Evolutionary conservation across 2,329 filamentous ascomycete genomes (phyloP), one percentile per base, ranked within the genome.

Genomic region (Davidsoniella virescens): DNA sequence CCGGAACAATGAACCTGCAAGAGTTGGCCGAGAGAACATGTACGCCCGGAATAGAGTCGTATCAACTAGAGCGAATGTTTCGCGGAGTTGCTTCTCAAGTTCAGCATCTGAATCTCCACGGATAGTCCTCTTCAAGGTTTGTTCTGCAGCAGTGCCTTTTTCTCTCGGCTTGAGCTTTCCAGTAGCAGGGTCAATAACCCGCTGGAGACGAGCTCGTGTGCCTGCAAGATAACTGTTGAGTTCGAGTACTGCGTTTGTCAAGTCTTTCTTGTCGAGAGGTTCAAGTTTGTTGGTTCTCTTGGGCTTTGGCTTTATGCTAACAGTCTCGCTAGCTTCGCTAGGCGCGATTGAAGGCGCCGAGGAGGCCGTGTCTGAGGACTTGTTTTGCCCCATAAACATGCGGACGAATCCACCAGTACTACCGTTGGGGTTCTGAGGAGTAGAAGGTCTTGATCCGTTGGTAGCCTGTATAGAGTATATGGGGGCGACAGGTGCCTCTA

Each of bases 41-140:
- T 94, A 93, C 0, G 87, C 84, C 14, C 90, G 79, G 69, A 98
- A 96, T 0, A 98, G 73, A 0, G 88, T 90, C 0, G 92, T 98
- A 61, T 98, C 92, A 5, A 96, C 87, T 2, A 95, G 68, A 46
- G 77, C 81, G 36, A 92, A 94, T 1, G 83, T 87, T 37, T 80
- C 73, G 10, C 80, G 74, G 2, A 96, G 71, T 55, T 83, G 80
- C 45, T 77, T 70, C 56, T 85, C 79, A 55, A 86, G 81, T 54
- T 85, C 65, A 44, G 73, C 70, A 23, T 79, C 70, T 1, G 69
- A 67, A 4, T 75, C 71, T 40, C 66, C 64, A 1, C 61, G 60
- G 4, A 70, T 67, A 5, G 70, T 67, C 29, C 72, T 70, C 55
- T 76, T 78, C 45, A 81, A 67, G 2, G 67, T 67, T 25, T 50